Base-by-base conservation (phyloP, 140 eudicot genomes). In the Flaveria floridana region DNA sequence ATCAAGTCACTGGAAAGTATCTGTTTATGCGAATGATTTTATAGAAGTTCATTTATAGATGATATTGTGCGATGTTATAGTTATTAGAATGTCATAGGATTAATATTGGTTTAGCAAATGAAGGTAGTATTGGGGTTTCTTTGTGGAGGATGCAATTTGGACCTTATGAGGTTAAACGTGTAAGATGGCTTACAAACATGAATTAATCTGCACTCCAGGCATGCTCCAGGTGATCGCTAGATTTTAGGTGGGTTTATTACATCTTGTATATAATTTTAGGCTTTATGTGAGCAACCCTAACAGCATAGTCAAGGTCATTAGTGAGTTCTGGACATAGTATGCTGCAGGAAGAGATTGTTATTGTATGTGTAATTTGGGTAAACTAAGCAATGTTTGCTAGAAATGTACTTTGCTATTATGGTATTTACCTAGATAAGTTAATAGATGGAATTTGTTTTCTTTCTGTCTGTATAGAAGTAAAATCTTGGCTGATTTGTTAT, bases 231-330 rank as follows among this genome's bases (percentile, higher is more conserved):
- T 1, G 68, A 62, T 62, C 9, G 6, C 25, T 34, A 6, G 69
- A 41, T 28, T 34, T 34, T 64, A 30, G 48, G 20, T 34, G 21
- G 48, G 69, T 64, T 64, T 28, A 64, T 64, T 64, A 26, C 68
- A 25, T 62, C 11, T 62, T 12, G 20, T 62, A 62, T 25, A 28
- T 9, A 2, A 6, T 12, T 59, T 59, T 21, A 12, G 66, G 66
- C 9, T 59, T 62, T 11, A 62, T 26, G 44, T 13, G 18, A 64
- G 1, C 48, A 28, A 63, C 44, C 44, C 19, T 62, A 28, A 34
- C 68, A 12, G 44, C 68, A 62, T 62, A 25, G 68, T 62, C 68
- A 62, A 59, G 41, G 41, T 62, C 42, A 44, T 44, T 44, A 44
- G 12, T 44, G 50, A 44, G 1, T 44, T 44, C 50, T 7, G 50